Base-by-base conservation (phyloP, 2,329 filamentous ascomycete genomes). In the Phialophora macrospora region DNA sequence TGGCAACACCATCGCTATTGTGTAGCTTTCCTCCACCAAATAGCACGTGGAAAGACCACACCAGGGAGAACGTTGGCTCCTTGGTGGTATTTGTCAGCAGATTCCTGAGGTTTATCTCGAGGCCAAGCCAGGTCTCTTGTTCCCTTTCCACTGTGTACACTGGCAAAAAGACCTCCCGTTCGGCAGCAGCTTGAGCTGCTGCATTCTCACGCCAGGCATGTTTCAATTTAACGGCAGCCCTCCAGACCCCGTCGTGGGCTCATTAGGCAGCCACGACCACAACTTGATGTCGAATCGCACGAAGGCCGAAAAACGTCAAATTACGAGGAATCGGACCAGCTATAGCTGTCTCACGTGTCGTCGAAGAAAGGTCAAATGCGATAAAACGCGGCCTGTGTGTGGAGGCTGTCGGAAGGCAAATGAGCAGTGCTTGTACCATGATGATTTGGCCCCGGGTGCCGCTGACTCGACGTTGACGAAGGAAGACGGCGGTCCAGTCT, bases 311-410 rank as follows among this genome's bases (percentile, higher is more conserved):
- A 73, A 73, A 49, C 79, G 79, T 58, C 80, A 81, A 62, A 82
- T 82, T 59, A 82, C 80, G 44, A 78, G 80, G 20, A 81, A 79
- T 55, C 78, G 80, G 56, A 75, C 78, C 38, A 81, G 80, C 68
- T 81, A 82, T 68, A 80, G 78, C 68, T 82, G 80, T 65, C 77
- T 80, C 69, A 79, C 75, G 1, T 82, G 80, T 72, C 77, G 80
- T 55, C 73, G 78, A 64, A 76, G 80, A 32, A 82, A 82, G 68
- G 79, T 82, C 56, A 82, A 81, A 75, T 82, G 80, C 67, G 76
- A 80, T 71, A 80, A 81, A 73, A 74, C 76, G 30, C 80, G 80
- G 69, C 80, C 80, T 6, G 70, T 79, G 14, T 82, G 80, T 70
- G 78, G 79, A 30, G 81, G 80, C 58, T 82, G 80, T 66, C 66